Base-by-base conservation (phyloP, 352 stramenopile genomes). In the Aphanomyces euteiches region DNA sequence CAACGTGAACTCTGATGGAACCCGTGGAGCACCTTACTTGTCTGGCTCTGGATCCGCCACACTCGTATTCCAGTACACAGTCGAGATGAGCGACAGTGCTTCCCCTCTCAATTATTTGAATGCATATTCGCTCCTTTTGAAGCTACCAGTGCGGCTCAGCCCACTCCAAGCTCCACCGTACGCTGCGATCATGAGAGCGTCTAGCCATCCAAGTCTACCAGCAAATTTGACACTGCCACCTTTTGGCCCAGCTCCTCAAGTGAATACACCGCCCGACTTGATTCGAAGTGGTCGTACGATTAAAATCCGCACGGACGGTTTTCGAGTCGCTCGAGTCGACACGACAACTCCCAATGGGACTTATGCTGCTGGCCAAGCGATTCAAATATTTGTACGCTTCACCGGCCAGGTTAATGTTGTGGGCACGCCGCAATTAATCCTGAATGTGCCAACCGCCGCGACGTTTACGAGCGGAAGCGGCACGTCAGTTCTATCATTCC, bases 301-400 rank as follows among this genome's bases (percentile, higher is more conserved):
- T 34, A 90, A 82, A 43, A 67, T 91, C 7, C 77, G 85, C 17
- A 93, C 85, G 0, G 83, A 90, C 40, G 79, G 81, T 1, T 74
- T 90, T 19, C 77, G 78, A 1, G 69, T 92, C 1, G 53, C 74
- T 28, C 47, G 60, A 0, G 36, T 93, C 2, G 45, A 69, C 0
- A 70, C 81, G 0, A 74, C 85, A 13, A 64, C 87, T 4, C 41
- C 70, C 0, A 85, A 69, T 39, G 85, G 78, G 1, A 60, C 79
- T 2, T 93, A 90, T 39, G 80, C 80, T 3, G 78, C 79, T n/a
- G 85, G 85, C 1, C 82, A 93, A 50, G 72, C 75, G 0, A 81
- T 93, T 28, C 65, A 78, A 0, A 10, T 93, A 17, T 80, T 72
- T 0, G 77, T 93, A 2, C 15, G 74, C 3, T 95, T 93, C 56